Evolutionary conservation across 169 alveolate species (phyloP).

Genomic region (Amoebophrya sp.): DNA sequence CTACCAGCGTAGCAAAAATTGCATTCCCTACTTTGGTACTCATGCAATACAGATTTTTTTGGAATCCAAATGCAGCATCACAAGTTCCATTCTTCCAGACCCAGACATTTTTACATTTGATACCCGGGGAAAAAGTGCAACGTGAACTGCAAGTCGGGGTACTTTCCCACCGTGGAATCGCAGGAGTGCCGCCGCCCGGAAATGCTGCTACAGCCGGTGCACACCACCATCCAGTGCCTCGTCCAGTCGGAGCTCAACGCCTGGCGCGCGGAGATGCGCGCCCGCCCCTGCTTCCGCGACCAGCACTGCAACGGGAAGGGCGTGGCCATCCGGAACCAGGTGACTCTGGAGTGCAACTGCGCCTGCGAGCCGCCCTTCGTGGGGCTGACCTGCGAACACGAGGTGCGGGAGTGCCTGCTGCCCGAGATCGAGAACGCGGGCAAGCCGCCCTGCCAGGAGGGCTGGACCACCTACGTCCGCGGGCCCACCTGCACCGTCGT

Average conservation of each 20-base stretch:
- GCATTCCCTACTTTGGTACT: too few relatives aligned
- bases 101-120: too few relatives aligned
- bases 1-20: too few relatives aligned
- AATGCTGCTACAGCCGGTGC: not conserved
- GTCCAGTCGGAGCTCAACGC: not conserved
- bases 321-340: not conserved
- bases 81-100: too few relatives aligned
- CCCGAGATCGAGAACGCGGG: constrained; percentile 20
- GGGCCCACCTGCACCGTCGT: not conserved
- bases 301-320: not conserved
- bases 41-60: too few relatives aligned
- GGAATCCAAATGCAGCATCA: too few relatives aligned
- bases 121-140: not conserved
- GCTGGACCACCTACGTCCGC: not conserved
- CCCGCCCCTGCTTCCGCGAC: not conserved
- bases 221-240: not conserved
- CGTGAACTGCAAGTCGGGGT: not conserved
- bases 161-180: not conserved
- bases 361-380: not conserved
- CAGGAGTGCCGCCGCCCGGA: not conserved
- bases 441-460: constrained; percentile 2
- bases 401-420: not conserved
- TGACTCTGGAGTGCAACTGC: not conserved
- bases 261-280: constrained; percentile 10
- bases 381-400: not conserved